Percentiles rank a stretch among this genome's conserved stretches.
Conservation (phyloP, 148 eudicot species). For the Camellia japonica region DNA sequence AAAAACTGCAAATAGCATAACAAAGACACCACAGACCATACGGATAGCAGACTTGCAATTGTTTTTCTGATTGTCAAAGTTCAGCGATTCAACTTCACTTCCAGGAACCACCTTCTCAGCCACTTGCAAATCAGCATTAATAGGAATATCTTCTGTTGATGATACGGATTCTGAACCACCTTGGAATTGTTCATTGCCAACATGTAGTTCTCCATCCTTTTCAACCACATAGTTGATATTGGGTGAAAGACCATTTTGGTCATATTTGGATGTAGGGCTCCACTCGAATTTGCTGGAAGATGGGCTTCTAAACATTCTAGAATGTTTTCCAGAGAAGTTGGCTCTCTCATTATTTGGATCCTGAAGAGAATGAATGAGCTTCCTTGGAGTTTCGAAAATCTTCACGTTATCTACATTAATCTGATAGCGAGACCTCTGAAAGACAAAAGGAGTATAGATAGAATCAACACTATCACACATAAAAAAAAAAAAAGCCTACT, state of each 20-base stretch:
- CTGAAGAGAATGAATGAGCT: slow-evolving; percentile 73
- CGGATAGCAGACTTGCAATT: slow-evolving; percentile 22
- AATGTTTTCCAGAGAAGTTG: slow-evolving; percentile 35
- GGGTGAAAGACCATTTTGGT: slow-evolving; percentile 27
- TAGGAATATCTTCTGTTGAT: slow-evolving; percentile 49
- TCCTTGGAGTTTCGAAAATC: slow-evolving; percentile 74
- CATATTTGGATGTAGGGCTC: slow-evolving; percentile 45
- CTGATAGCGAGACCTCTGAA: slow-evolving; percentile 59
- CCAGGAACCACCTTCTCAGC: slow-evolving; percentile 21
- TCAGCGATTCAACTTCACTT: slow-evolving; percentile 22
- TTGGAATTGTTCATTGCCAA: slow-evolving; percentile 21
- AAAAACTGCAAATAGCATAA: slow-evolving; percentile 36
- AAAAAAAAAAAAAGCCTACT: not conserved
- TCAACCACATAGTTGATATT: slow-evolving; percentile 16
- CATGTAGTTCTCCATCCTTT: slow-evolving; percentile 21
- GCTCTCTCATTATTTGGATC: slow-evolving; percentile 45
- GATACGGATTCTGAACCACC: slow-evolving; percentile 69
- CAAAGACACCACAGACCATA: slow-evolving; percentile 25
- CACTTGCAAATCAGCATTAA: slow-evolving; percentile 18
- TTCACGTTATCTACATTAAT: slow-evolving; percentile 47
- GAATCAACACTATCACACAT: not conserved
- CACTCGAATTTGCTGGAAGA: slow-evolving; percentile 33
- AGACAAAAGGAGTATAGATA: slow-evolving; percentile 16
- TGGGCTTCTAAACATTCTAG: slow-evolving; percentile 44
- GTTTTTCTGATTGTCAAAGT: slow-evolving; percentile 16